phyloP scores from a whole-genome alignment of 495 filamentous ascomycete genomes.

The Neurospora pannonica region DNA sequence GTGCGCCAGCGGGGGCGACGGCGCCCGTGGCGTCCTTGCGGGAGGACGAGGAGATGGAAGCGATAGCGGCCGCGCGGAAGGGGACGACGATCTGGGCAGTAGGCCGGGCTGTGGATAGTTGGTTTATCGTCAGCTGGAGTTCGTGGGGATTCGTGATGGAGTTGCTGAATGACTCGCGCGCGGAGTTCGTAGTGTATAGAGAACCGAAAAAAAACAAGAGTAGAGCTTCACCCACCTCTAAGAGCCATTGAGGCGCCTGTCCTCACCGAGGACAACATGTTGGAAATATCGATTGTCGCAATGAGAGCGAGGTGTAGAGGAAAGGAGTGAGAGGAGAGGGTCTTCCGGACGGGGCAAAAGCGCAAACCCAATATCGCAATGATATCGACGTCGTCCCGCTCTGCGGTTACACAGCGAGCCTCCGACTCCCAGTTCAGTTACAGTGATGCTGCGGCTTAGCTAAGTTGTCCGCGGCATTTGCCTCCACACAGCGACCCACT shows the following conservation, averaged over 20 bases:
- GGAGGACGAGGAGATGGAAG: slow-evolving; percentile 52
- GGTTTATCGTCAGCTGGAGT: slow-evolving; percentile 5
- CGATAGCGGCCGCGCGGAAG: slow-evolving; percentile 48
- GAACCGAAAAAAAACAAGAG: not conserved
- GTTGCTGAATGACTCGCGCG: not conserved
- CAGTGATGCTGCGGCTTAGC: not conserved
- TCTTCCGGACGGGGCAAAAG: not conserved
- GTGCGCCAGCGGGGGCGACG: slow-evolving; percentile 27
- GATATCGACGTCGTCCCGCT: not conserved
- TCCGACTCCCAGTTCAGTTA: not conserved
- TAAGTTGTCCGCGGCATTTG: not conserved
- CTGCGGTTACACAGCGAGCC: not conserved
- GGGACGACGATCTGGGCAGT: slow-evolving; percentile 47
- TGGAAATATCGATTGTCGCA: slow-evolving; percentile 6
- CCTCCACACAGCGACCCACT: not conserved
- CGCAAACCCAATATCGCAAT: not conserved
- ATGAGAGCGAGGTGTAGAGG: not conserved
- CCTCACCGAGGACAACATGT: slow-evolving; percentile 57
- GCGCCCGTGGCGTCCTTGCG: slow-evolving; percentile 44
- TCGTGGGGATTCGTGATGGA: not conserved
- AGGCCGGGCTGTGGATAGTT: slow-evolving; percentile 46
- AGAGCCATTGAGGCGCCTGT: slow-evolving; percentile 57
- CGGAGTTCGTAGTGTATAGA: not conserved
- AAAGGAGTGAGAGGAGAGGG: not conserved
- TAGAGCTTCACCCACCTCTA: slow-evolving; percentile 46